Percentiles rank a stretch among this genome's conserved stretches.
Evolutionary conservation across 148 eudicot species (phyloP).

Genomic region (Nyssa sinensis): DNA sequence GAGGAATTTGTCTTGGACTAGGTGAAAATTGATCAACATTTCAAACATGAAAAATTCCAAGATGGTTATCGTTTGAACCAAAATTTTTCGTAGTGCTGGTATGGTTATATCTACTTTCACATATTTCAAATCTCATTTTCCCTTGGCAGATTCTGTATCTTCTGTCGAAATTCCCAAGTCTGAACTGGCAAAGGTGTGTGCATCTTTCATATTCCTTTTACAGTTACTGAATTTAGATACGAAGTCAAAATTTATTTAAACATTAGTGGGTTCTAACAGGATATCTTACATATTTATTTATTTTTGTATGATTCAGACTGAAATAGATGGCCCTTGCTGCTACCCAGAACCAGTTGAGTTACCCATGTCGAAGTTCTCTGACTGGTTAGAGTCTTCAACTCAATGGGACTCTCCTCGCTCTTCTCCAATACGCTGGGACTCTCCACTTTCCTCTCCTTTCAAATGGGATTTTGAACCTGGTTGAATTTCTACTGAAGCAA

Average conservation of each 20-base stretch:
- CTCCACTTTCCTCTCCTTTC: constrained; percentile 23
- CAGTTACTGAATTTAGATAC: background rate
- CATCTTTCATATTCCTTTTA: background rate
- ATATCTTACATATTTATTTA: background rate
- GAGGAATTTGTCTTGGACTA: too few relatives aligned
- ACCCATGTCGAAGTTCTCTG: constrained; percentile 29
- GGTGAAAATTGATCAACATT: too few relatives aligned
- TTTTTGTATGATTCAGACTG: constrained; percentile 17
- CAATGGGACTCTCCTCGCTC: constrained; percentile 23
- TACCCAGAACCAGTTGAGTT: constrained; percentile 30
- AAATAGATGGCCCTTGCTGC: constrained; percentile 15
- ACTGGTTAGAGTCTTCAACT: constrained; percentile 18
- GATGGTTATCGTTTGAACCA: too few relatives aligned
- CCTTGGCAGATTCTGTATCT: constrained; percentile 20
- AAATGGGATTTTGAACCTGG: constrained; percentile 26
- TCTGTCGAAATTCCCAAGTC: background rate
- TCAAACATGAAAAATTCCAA: too few relatives aligned
- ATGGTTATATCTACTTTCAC: background rate
- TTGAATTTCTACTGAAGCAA: constrained; percentile 30
- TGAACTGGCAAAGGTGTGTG: constrained; percentile 14
- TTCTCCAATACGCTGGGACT: constrained; percentile 23
- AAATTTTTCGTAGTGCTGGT: too few relatives aligned
- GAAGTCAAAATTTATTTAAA: background rate
- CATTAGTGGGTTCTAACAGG: background rate
- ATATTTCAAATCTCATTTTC: background rate